These are phyloP conservation scores for Phylloporus arenicola DNA, from an alignment of 768 basidiomycete species.

Conservation along the genomic window DNA sequence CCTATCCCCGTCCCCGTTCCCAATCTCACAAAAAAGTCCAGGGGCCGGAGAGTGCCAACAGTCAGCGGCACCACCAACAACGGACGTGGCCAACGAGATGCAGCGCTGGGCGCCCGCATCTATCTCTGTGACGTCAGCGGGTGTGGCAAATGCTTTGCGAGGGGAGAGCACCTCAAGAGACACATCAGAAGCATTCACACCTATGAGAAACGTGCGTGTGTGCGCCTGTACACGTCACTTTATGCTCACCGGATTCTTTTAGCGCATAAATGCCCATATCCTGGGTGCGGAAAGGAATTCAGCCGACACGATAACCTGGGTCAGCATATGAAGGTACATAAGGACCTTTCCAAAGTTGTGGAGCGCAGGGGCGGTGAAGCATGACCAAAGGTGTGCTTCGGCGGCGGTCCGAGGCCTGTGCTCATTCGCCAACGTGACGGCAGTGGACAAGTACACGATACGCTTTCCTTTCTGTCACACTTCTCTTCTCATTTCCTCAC, in stretches of 20 bases:
- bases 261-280: conserved; percentile 81
- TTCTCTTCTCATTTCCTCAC: conserved; percentile 21
- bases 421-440: conserved; percentile 16
- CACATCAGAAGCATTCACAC: conserved; percentile 88
- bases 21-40: conserved; percentile 63
- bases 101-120: conserved; percentile 40
- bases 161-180: conserved; percentile 86
- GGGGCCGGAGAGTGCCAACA: conserved; percentile 63
- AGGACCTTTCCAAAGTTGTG: conserved; percentile 29
- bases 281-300: conserved; percentile 79
- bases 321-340: conserved; percentile 84
- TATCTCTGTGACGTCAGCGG: conserved; percentile 76
- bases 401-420: conserved; percentile 20
- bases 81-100: conserved; percentile 31
- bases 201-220: conserved; percentile 77
- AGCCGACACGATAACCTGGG: conserved; percentile 84
- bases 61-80: conserved; percentile 32
- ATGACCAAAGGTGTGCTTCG: conserved; percentile 18
- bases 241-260: conserved; percentile 8
- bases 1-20: conserved; percentile 60
- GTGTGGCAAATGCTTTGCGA: conserved; percentile 83
- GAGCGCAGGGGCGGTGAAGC: conserved; percentile 23
- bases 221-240: conserved; percentile 3
- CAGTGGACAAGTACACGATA: conserved; percentile 22
- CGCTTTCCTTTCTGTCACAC: conserved; percentile 20